Base-by-base conservation (phyloP, 75 land plant species). In the Cryptomeria japonica region DNA sequence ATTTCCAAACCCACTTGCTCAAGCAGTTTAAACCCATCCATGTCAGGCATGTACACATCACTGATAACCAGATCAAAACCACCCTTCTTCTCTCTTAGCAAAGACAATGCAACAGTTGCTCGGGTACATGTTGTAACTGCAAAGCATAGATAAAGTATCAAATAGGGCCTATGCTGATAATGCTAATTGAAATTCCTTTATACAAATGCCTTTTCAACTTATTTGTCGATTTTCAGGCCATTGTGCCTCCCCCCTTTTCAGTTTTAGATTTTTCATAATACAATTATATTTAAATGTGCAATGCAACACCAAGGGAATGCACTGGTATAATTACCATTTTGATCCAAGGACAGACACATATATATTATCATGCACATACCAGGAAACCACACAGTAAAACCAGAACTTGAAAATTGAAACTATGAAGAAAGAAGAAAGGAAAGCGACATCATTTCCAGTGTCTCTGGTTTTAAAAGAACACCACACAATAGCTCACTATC, bases 1-100 rank as follows among this genome's bases (percentile, higher is more conserved):
- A 88, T 93, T 70, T 93, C 93, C 42, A 87, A 46, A 19, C 90
- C 87, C 9, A 93, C 44, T 19, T 87, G 37, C 76, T 93, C 89
- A 34, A 91, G 55, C 18, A 93, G 88, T 84, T 87, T 87, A 77
- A 93, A 91, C 4, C 93, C 94, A 89, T 93, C 93, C 89, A 93
- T 92, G 75, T 92, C 93, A 41, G 91, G 94, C 91, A 87, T 93
- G 38, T 79, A 64, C 10, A 91, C 91, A 82, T 91, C 92, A 34
- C 89, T 91, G 28, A 93, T 77, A 15, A 91, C 94, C 36, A 92
- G 77, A 80, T 92, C 93, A 44, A 91, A 92, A 0, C 39, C 31
- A 38, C 86, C 88, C 47, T 58, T 89, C 68, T 78, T 90, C 77
- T 92, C 89, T 64, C 91, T 89, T 25, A 92, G 47, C 49, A 89